These are phyloP conservation scores for Claviceps maximensis DNA, from an alignment of 2,329 filamentous ascomycete genomes.

Conservation along the genomic window DNA sequence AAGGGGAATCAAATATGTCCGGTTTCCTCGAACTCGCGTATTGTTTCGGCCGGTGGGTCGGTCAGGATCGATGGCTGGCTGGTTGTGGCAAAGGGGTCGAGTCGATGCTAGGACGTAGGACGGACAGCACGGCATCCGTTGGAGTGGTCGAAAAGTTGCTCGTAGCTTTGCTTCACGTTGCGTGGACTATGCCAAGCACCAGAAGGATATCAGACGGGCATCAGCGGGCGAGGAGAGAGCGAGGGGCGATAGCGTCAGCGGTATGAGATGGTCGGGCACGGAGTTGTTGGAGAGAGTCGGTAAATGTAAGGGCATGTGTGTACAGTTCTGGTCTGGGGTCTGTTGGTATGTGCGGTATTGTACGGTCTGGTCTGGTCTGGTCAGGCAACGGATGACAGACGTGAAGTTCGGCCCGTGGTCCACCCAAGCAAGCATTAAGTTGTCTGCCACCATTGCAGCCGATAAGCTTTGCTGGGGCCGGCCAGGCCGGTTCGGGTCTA, in stretches of 20 bases:
- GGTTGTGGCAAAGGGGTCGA: not conserved
- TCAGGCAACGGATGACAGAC: slow-evolving; percentile 2
- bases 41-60: slow-evolving; percentile 2
- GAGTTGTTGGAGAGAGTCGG: not conserved
- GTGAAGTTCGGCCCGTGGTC: not conserved
- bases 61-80: not conserved
- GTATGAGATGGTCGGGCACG: not conserved
- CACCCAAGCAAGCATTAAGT: not conserved
- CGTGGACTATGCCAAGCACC: not conserved
- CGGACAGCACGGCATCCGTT: not conserved
- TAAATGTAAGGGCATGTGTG: not conserved
- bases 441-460: not conserved
- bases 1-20: not conserved
- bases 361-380: not conserved
- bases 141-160: too few species aligned
- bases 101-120: not conserved
- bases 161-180: not conserved
- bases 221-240: not conserved
- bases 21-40: not conserved
- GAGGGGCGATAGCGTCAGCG: not conserved
- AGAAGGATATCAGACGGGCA: not conserved
- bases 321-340: not conserved
- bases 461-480: slow-evolving; percentile 1
- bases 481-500: not conserved
- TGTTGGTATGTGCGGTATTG: not conserved